These are phyloP conservation scores for Bretschneidera sinensis DNA, from an alignment of 345 rosid species.

Conservation along the genomic window DNA sequence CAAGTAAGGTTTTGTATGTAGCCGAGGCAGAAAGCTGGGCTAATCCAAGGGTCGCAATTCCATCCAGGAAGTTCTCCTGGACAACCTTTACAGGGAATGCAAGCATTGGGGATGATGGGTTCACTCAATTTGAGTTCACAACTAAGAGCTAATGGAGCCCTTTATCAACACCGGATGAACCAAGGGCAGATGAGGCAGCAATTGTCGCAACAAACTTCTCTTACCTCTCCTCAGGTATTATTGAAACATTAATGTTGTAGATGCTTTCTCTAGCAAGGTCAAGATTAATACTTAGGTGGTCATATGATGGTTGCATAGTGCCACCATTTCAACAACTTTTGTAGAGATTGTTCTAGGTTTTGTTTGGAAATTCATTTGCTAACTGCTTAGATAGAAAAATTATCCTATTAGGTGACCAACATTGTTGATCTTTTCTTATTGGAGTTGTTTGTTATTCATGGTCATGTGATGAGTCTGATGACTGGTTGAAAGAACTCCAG, in stretches of 20 bases:
- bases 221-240: conserved; percentile 65
- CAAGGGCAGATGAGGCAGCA: conserved; percentile 73
- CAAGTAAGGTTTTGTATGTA: conserved; percentile 39
- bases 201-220: conserved; percentile 60
- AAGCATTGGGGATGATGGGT: conserved; percentile 81
- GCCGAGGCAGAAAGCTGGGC: conserved; percentile 91
- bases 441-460: too few species aligned
- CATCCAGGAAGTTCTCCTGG: conserved; percentile 66
- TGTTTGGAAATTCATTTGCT: not conserved
- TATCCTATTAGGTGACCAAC: too few species aligned
- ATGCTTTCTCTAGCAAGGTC: not conserved
- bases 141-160: conserved; percentile 51
- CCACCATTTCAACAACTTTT: not conserved
- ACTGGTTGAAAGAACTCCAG: too few species aligned
- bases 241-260: not conserved
- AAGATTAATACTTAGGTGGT: not conserved
- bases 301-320: not conserved
- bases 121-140: conserved; percentile 62
- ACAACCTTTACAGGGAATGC: conserved; percentile 82
- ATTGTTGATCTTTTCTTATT: too few species aligned
- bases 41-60: conserved; percentile 76
- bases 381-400: not conserved
- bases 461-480: too few species aligned
- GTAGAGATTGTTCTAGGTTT: not conserved
- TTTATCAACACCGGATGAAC: conserved; percentile 66